Evolutionary conservation across 176 grass and related monocot species (phyloP).

Genomic region (Thinopyrum elongatum): DNA sequence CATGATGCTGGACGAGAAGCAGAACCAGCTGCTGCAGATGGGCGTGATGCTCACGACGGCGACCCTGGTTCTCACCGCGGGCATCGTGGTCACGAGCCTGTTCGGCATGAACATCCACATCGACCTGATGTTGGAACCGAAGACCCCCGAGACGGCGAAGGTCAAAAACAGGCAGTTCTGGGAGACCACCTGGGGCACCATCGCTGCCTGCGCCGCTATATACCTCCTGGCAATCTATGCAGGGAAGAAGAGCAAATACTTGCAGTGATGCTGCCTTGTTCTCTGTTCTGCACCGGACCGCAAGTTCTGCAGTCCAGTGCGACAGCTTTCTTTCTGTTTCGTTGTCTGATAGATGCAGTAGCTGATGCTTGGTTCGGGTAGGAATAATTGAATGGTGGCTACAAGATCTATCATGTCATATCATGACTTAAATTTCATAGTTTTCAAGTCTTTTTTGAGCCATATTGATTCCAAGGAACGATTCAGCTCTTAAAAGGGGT

Average conservation of each 20-base stretch:
- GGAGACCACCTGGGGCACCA: constrained; percentile 61
- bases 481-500: too few relatives aligned
- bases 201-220: constrained; percentile 57
- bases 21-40: constrained; percentile 88
- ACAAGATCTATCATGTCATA: background rate
- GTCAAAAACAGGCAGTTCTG: constrained; percentile 61
- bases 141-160: constrained; percentile 35
- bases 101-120: constrained; percentile 62
- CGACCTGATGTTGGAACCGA: constrained; percentile 36
- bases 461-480: too few relatives aligned
- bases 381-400: background rate
- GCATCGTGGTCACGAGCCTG: constrained; percentile 63
- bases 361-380: background rate
- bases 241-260: constrained; percentile 74
- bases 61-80: constrained; percentile 62
- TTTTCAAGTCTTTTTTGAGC: too few relatives aligned
- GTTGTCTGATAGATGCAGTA: background rate
- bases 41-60: constrained; percentile 76
- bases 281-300: background rate
- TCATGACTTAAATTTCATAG: background rate
- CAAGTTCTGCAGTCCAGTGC: background rate
- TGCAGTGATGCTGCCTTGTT: constrained; percentile 48
- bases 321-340: background rate
- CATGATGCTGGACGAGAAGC: constrained; percentile 88
- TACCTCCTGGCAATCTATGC: constrained; percentile 68